Evolutionary conservation across 2,329 filamentous ascomycete genomes (phyloP), one percentile per base, ranked within the genome.

Genomic region (Rhynchosporium agropyri): DNA sequence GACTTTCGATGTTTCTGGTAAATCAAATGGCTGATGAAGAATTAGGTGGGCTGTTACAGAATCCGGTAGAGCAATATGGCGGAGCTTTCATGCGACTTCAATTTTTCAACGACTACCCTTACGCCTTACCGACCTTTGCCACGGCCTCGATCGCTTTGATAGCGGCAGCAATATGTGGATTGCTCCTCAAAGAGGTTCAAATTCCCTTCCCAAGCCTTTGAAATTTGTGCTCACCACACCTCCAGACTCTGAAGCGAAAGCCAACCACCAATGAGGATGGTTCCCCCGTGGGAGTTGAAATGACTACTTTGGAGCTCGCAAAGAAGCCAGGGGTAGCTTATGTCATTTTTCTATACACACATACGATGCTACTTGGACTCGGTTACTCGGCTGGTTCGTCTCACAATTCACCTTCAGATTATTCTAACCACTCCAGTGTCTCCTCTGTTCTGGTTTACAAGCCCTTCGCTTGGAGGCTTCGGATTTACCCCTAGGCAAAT

Each of bases 371-470:
- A 2, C 82, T 93, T 3, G 89, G 85, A 0, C 86, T 89, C 65
- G 81, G 85, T 1, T 93, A 88, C 74, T 93, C 90, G 0, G 88
- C 89, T 61, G 62, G 69, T 72, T 59, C 8, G 56, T 12, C 33
- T 29, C 38, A 40, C 1, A 38, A 12, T 2, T 31, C 4, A 7
- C 13, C n/a, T 10, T 31, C 26, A 10, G 26, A 10, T 4, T 12
- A 5, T 20, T 31, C 58, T 45, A n/a, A 65, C 15, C 6, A 40
- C 31, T 3, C 15, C 33, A 73, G 79, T 92, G 45, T 72, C 84
- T 1, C 87, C 89, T 0, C 81, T 93, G 1, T 89, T 87, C 72
- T 86, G 86, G 76, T 92, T 83, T 75, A 91, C 87, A 0, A 79
- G 81, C 2, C 69, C 89, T 5, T 5, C 72, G 0, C 79, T 88